Evolutionary conservation across 768 basidiomycete species (phyloP), one percentile per base, ranked within the genome.

Genomic region (Lentinula sp.): DNA sequence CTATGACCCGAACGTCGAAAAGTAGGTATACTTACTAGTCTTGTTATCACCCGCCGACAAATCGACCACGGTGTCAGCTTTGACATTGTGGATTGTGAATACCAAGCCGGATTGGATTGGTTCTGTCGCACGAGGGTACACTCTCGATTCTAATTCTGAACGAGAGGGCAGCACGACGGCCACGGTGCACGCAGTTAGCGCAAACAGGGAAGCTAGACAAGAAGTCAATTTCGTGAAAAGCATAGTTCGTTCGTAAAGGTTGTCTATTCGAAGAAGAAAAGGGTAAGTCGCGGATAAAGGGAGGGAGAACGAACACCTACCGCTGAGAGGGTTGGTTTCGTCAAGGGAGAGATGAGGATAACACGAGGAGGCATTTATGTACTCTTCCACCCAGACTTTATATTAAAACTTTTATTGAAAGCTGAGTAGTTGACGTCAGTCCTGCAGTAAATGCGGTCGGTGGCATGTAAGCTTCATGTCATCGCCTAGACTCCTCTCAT

Each of bases 41-140:
- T 50, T 67, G 61, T 80, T 76, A 66, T 86, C 84, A 7, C 61
- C 72, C 3, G 78, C 83, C 16, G 84, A 86, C 60, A 86, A 75
- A 65, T 87, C 84, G 28, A 85, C 63, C 31, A 76, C 80, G 4
- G 80, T 86, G 2, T 76, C 77, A 7, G 77, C 73, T 69, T 83
- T 78, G 65, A 70, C 75, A 70, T 87, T 87, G 43, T 68, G 72
- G 65, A 87, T 75, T 37, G 64, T 74, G 71, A 82, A 86, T 0
- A 66, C 73, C 15, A 40, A 59, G 18, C 80, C 79, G 32, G 74
- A 70, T 59, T 74, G 69, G 40, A 78, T 67, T 37, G 70, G 61
- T 39, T 72, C 71, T 7, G 21, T 23, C 10, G 55, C 55, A 18
- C 40, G 55, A 32, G 28, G 55, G 35, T 37, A 34, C 6, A 54